Evolutionary conservation across 2,329 filamentous ascomycete genomes (phyloP).

Genomic region (Ascochyta pisi): DNA sequence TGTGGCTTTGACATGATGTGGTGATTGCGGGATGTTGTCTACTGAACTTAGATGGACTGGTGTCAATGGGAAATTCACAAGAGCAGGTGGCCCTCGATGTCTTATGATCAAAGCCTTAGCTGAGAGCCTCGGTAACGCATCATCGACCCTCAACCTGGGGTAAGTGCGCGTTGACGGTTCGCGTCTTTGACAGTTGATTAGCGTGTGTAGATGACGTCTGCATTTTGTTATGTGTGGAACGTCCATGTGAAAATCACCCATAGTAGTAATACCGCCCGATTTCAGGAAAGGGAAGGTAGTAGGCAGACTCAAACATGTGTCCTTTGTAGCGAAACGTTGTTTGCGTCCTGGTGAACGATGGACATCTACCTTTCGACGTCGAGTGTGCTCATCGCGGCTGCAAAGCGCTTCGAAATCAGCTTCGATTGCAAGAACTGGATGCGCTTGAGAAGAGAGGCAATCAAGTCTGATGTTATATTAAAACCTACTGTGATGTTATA

Average conservation of each 20-base stretch:
- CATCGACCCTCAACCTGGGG: constrained; percentile 13
- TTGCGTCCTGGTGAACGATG: neutral
- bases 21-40: neutral
- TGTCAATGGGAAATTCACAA: neutral
- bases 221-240: constrained; percentile 11
- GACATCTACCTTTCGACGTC: neutral
- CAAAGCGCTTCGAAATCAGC: too few relatives aligned
- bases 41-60: neutral
- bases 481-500: too few relatives aligned
- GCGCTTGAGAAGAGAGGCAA: too few relatives aligned
- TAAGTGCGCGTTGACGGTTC: constrained; percentile 7
- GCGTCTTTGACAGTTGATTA: constrained; percentile 12
- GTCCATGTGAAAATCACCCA: constrained; percentile 1
- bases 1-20: constrained; percentile 23
- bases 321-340: neutral
- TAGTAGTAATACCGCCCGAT: neutral
- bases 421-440: too few relatives aligned
- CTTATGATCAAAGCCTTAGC: neutral
- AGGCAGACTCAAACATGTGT: neutral
- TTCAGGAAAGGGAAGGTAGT: neutral
- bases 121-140: constrained; percentile 15
- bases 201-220: constrained; percentile 20
- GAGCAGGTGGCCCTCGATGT: neutral
- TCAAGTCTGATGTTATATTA: too few relatives aligned
- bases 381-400: neutral